Base-by-base conservation (phyloP, 371 early-diverging fungal species). In the Rhizopus arrhizus region DNA sequence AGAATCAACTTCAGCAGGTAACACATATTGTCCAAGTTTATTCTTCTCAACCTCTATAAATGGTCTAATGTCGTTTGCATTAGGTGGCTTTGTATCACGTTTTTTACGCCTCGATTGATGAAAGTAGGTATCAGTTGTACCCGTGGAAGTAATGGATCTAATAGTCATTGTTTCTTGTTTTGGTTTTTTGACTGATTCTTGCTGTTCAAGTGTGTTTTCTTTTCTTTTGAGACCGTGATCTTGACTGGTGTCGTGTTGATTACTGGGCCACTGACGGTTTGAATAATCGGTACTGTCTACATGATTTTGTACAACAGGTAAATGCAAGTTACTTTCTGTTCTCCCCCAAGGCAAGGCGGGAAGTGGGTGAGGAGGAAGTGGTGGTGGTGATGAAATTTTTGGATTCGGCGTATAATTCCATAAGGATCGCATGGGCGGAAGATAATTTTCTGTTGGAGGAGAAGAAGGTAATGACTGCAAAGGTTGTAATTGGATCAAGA, bases 1-100 rank as follows among this genome's bases (percentile, higher is more conserved):
- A 28, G 90, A 85, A 13, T 94, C 95, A 8, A 91, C 77, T 47
- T 85, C 81, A 16, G 92, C 82, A 3, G 95, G 95, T 29, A 94
- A 69, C 16, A 88, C 80, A 41, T 88, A 83, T 31, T 75, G 73
- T 5, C 95, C 94, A 9, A 76, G 57, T 42, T 79, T 80, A 60
- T 87, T 85, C 38, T 68, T 69, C 31, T 84, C 81, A 10, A 91
- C 82, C n/a, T 73, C 78, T 38, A 69, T 64, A 49, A 69, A 70
- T 11, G 74, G 64, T 11, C 74, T 66, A 46, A 74, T 63, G 53
- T 74, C 74, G 16, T 69, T 71, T 7, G 62, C 66, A 54, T 74
- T 74, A 10, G 74, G 74, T 13, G 74, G 74, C n/a, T 74, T 74
- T 45, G 74, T 74, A 51, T 70, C 71, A 42, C 74, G 57, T 40